Evolutionary conservation across 2,329 filamentous ascomycete species (phyloP), one percentile per base, ranked within the genome.

Genomic region (Microsporum audouinii): DNA sequence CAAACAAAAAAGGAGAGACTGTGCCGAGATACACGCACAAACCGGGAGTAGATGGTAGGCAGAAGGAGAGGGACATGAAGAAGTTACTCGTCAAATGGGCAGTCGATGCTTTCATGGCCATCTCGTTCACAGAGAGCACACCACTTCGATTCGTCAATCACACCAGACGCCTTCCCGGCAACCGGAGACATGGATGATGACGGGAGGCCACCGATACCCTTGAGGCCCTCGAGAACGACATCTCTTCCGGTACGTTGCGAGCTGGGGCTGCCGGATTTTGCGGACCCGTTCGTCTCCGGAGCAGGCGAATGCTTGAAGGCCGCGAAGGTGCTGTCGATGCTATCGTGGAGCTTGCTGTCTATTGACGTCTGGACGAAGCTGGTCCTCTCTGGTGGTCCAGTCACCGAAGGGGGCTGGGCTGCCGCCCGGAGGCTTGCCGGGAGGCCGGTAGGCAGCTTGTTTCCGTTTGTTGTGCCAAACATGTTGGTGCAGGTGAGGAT

Each of bases 101-200:
- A 96, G 73, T 95, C 90, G 63, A 95, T 91, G 70, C 92, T 96
- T 74, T 96, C 89, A 72, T 99, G 94, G 12, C 94, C 94, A 70
- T 99, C 94, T 64, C 89, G 85, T 78, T 99, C 94, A 72, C 94
- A 99, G 51, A 97, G 80, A 14, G 94, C 94, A 75, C 94, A 99
- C 94, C 94, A 99, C 76, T 96, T 96, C 64, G 87, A 83, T 60
- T 86, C 84, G 69, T 97, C 90, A 65, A 92, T 80, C 55, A 89
- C 77, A 0, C 88, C 88, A 60, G 85, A 90, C 66, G 87, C 84
- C 76, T 90, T 92, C 59, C 89, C 89, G 3, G 88, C 87, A 29
- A 89, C 82, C 1, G 88, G 86, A 1, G 84, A 84, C 59, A 73
- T 73, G 8, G 81, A 74, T 7, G 58, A 57, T 39, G 73, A 61